Percentiles rank a stretch among this genome's conserved stretches.
Conservation (phyloP, 2,329 filamentous ascomycete genomes). For the Raffaelea ambrosiae region DNA sequence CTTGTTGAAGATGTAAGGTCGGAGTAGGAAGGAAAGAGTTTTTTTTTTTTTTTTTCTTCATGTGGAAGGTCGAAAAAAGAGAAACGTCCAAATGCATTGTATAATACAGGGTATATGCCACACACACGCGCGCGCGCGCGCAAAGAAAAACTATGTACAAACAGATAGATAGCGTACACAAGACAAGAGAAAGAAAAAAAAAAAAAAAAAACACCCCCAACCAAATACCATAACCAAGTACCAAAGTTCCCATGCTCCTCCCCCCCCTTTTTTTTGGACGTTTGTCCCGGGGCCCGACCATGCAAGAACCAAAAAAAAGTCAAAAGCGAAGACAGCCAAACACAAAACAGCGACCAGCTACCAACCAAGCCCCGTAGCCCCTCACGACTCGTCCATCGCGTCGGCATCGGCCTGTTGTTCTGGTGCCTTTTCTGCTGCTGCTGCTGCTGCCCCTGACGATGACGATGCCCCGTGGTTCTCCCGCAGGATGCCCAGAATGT, state of each 20-base stretch:
- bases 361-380: no score
- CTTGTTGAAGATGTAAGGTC: conserved; percentile 19
- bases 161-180: background rate
- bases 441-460: background rate
- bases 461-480: conserved; percentile 5
- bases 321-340: background rate
- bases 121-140: background rate
- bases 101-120: background rate
- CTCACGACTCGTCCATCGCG: conserved; percentile 20
- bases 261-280: no score
- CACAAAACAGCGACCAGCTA: background rate
- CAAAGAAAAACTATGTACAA: background rate
- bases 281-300: no score
- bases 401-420: conserved; percentile 4
- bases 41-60: no score
- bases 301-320: background rate
- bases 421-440: background rate
- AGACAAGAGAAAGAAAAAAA: background rate
- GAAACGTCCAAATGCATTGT: background rate
- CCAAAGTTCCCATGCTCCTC: no score
- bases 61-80: background rate
- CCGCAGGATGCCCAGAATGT: conserved; percentile 13
- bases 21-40: background rate
- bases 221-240: background rate
- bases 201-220: background rate